Conservation (phyloP, 305 asterid genomes). For the Fraxinus latifolia region DNA sequence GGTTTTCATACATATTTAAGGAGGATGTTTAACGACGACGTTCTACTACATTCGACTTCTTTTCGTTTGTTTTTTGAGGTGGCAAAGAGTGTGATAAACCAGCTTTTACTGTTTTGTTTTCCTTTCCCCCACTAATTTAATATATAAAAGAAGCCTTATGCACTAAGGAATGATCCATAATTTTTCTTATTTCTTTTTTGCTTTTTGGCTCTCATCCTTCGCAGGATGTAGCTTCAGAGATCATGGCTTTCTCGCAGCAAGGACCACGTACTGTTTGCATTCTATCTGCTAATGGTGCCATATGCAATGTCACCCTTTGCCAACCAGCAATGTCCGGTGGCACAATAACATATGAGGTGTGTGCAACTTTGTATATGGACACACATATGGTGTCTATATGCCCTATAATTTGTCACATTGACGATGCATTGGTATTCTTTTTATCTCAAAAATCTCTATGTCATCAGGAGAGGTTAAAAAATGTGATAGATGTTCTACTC, state of each 20-base stretch:
- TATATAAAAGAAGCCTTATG: neutral
- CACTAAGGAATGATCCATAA: neutral
- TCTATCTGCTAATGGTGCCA: conserved; percentile 60
- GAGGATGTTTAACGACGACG: neutral
- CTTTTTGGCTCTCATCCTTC: conserved; percentile 15
- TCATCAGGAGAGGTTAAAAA: neutral
- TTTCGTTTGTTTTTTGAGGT: neutral
- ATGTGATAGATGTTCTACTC: neutral
- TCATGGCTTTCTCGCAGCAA: conserved; percentile 58
- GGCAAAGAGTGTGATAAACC: neutral
- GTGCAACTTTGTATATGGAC: neutral
- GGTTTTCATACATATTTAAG: neutral
- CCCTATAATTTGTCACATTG: neutral
- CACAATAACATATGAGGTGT: conserved; percentile 57
- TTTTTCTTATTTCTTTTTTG: neutral
- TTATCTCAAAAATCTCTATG: neutral
- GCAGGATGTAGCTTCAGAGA: conserved; percentile 58
- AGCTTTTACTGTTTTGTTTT: neutral
- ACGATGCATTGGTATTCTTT: neutral
- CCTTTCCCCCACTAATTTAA: neutral
- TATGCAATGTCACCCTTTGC: conserved; percentile 55
- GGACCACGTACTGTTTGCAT: conserved; percentile 69
- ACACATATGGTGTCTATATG: neutral
- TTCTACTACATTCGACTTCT: neutral
- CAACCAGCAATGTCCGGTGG: conserved; percentile 56